Evolutionary conservation across 495 filamentous ascomycete species (phyloP).

Genomic region (Penicillium flavigenum): DNA sequence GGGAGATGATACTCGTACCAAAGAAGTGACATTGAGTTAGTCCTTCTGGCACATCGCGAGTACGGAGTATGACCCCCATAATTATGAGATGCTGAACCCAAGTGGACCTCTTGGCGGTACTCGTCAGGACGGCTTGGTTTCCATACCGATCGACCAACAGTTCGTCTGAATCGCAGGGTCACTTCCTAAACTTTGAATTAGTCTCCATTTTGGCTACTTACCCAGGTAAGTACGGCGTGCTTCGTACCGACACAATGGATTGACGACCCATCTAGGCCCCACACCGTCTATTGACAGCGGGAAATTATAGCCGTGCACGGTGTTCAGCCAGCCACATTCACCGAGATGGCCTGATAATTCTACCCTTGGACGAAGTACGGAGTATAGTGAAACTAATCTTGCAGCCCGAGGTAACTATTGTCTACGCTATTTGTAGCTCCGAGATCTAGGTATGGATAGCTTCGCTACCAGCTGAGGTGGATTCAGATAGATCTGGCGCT

Average conservation of each 20-base stretch:
- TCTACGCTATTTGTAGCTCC: constrained; percentile 10
- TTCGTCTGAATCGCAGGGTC: too few species aligned
- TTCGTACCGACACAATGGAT: constrained; percentile 6
- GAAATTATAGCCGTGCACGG: not conserved
- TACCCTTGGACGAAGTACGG: too few species aligned
- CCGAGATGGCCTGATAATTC: constrained; percentile 2
- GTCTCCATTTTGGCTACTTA: constrained; percentile 3
- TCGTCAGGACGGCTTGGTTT: too few species aligned
- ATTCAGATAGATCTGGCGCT: not conserved
- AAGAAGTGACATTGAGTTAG: too few species aligned
- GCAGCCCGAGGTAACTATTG: not conserved
- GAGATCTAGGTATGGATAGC: not conserved
- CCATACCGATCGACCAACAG: too few species aligned
- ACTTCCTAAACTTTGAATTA: too few species aligned
- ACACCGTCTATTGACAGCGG: not conserved
- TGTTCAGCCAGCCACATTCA: constrained; percentile 24
- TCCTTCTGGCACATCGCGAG: too few species aligned
- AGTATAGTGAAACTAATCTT: not conserved
- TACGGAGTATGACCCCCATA: too few species aligned
- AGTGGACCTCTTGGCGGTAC: not conserved
- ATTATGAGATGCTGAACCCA: too few species aligned
- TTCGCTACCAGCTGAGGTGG: not conserved
- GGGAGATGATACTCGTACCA: too few species aligned
- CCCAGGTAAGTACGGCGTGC: too few species aligned
- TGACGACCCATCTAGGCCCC: constrained; percentile 7